These are phyloP conservation scores for Sordariomycetes sp. DNA, from an alignment of 2,329 filamentous ascomycete species.

Conservation along the genomic window DNA sequence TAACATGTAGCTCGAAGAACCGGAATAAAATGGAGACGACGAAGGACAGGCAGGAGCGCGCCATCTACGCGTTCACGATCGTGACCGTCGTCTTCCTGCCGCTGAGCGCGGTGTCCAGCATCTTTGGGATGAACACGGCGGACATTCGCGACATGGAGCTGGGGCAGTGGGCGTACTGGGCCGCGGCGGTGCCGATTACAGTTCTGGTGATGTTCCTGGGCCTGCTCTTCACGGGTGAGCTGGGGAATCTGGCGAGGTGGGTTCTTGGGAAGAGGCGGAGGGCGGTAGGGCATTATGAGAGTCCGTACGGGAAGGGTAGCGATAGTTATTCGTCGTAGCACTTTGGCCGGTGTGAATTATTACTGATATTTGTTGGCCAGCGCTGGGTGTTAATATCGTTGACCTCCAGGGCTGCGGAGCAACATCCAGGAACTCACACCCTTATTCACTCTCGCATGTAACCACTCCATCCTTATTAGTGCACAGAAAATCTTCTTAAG, in stretches of 20 bases:
- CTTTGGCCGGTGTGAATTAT: no score
- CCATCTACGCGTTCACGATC: conserved; percentile 38
- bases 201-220: conserved; percentile 25
- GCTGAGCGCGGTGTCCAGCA: conserved; percentile 31
- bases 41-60: conserved; percentile 33
- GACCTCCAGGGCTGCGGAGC: no score
- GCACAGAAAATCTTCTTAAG: no score
- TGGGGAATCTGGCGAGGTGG: conserved; percentile 20
- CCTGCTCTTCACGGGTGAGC: conserved; percentile 31
- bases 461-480: no score
- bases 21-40: conserved; percentile 23
- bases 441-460: no score
- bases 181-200: conserved; percentile 33
- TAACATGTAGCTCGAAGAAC: neutral
- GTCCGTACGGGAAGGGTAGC: no score
- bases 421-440: no score
- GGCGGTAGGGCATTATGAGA: neutral
- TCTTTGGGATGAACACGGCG: conserved; percentile 42
- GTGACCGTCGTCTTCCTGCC: conserved; percentile 38
- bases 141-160: conserved; percentile 38
- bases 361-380: no score
- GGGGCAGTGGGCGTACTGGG: conserved; percentile 39
- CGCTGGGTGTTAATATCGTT: no score
- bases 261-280: neutral
- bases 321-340: no score